Evolutionary conservation across 176 grass and related monocot species (phyloP).

Genomic region (Rhynchospora tenuis): DNA sequence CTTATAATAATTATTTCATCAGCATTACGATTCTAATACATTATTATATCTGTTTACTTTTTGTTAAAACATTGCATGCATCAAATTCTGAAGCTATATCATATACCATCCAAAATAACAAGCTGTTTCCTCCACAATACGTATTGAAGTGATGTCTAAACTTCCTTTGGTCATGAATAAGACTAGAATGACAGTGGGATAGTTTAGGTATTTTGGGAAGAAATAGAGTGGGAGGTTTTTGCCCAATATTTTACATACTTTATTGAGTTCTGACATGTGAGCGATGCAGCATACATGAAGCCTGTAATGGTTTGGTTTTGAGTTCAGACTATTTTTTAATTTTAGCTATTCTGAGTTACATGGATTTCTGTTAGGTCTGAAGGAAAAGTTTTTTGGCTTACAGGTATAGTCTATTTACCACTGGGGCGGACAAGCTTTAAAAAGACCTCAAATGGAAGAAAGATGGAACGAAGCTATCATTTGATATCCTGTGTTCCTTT

Average conservation of each 20-base stretch:
- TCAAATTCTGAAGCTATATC: not conserved
- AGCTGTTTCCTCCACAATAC: not conserved
- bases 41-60: not conserved
- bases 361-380: not conserved
- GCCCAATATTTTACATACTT: not conserved
- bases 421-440: not conserved
- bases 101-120: not conserved
- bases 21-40: not conserved
- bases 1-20: not conserved
- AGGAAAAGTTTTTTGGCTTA: not conserved
- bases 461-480: not conserved
- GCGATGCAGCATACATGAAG: not conserved
- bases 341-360: not conserved
- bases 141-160: not conserved
- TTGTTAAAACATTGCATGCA: not conserved
- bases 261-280: not conserved
- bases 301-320: not conserved
- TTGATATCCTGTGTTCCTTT: not conserved
- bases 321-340: not conserved
- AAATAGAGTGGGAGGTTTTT: not conserved
- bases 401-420: not conserved
- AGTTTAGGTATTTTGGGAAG: not conserved
- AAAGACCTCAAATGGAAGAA: not conserved
- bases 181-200: not conserved
- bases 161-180: not conserved